These are phyloP conservation scores for Lentinus tigrinus DNA, from an alignment of 768 basidiomycete genomes.

Conservation along the genomic window DNA sequence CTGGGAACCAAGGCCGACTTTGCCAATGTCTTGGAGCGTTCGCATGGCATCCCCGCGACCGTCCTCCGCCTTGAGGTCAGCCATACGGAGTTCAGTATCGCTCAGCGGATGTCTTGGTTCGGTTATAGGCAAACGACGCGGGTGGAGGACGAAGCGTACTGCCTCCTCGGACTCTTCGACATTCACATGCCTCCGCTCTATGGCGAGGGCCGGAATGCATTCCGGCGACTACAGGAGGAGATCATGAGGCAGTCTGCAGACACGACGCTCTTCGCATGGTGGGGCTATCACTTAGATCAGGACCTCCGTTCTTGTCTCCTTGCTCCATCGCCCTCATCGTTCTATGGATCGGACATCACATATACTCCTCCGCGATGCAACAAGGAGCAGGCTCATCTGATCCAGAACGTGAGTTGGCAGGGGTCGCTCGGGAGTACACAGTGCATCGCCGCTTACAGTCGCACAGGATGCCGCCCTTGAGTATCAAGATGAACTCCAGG, in stretches of 20 bases:
- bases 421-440: too few species aligned
- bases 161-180: neutral
- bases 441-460: too few species aligned
- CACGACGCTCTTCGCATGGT: neutral
- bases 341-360: too few species aligned
- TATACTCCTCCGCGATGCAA: too few species aligned
- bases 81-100: neutral
- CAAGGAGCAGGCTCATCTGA: too few species aligned
- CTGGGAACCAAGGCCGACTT: neutral
- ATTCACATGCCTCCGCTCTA: neutral
- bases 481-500: too few species aligned
- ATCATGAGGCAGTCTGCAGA: neutral
- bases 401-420: too few species aligned
- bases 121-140: neutral
- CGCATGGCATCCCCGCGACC: neutral
- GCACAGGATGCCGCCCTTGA: too few species aligned
- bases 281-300: too few species aligned
- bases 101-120: neutral
- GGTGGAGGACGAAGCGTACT: conserved; percentile 1
- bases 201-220: neutral
- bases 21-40: neutral
- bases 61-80: neutral
- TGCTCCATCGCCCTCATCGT: too few species aligned
- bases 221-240: neutral
- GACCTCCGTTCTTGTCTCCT: too few species aligned